Base-by-base conservation (phyloP, 306 rosid species). In the Potentilla sterilis region DNA sequence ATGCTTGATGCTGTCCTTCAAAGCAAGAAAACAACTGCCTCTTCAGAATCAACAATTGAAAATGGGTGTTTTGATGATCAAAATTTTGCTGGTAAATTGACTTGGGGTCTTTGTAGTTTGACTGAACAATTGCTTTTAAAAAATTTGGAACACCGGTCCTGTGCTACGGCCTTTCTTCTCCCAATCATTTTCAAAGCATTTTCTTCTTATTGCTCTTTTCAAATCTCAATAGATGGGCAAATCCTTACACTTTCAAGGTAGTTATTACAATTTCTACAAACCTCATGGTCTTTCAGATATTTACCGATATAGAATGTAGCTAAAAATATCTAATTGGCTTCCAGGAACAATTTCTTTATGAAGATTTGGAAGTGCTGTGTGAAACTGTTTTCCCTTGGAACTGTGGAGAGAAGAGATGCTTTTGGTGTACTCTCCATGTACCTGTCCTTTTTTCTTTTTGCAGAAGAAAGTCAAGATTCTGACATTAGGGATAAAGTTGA, bases 381-480 rank as follows among this genome's bases (percentile, higher is more conserved):
- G 81, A 84, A 85, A 77, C 82, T 93, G 72, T 89, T 91, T 91
- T 84, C 92, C 46, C 80, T 69, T 72, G 98, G 98, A 76, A 78
- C 90, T 67, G 75, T 85, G 73, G 96, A 91, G 87, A 91, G 96
- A 87, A 86, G 96, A 84, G 96, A 91, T 82, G 98, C 92, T 70
- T 93, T 84, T 83, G 82, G 85, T 81, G 79, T 88, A 41, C 89
- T 93, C 67, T 93, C 97, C 78, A 43, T 93, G 88, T 88, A 75
- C 87, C 85, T 91, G 54, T 85, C 97, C 74, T 84, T 84, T 87
- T 85, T 88, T 63, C 78, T 85, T 77, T 76, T 61, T 54, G 46
- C 48, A 57, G 85, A 89, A 83, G 90, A 88, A 80, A 59, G 40
- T 80, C 83, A 77, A 80, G 85, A 81, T 86, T 19, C 69, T 70